Evolutionary conservation across 2,329 filamentous ascomycete species (phyloP).

Genomic region (Neopestalotiopsis sp.): DNA sequence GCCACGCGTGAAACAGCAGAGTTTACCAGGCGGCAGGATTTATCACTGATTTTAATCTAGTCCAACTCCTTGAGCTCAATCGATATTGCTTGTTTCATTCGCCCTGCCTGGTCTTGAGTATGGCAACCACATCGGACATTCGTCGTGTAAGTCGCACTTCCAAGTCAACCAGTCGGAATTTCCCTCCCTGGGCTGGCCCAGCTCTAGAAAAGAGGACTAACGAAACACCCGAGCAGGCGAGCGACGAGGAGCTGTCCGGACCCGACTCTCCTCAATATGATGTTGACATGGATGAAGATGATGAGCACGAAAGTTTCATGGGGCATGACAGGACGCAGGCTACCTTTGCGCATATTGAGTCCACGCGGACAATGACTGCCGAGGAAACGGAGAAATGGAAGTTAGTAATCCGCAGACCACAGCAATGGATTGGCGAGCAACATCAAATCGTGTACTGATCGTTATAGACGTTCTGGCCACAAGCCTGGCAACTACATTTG

Average conservation of each 20-base stretch:
- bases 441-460: not conserved
- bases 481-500: conserved; percentile 13
- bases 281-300: not conserved
- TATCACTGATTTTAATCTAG: not conserved
- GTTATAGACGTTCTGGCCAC: not conserved
- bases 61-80: not conserved
- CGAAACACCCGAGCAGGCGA: not conserved
- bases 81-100: not conserved
- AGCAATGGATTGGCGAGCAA: not conserved
- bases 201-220: not conserved
- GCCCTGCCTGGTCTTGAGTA: not conserved
- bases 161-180: not conserved
- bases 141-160: not conserved
- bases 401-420: not conserved
- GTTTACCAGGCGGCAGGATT: not conserved
- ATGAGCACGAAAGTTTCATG: not conserved
- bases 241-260: conserved; percentile 8
- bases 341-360: conserved; percentile 11
- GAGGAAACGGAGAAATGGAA: conserved; percentile 15
- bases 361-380: not conserved
- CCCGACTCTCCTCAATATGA: conserved; percentile 4
- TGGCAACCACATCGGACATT: not conserved
- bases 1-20: not conserved
- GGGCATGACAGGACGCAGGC: conserved; percentile 4
- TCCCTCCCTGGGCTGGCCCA: not conserved